These are phyloP conservation scores for Diaporthe longicolla DNA, from an alignment of 2,329 filamentous ascomycete genomes.

Conservation along the genomic window DNA sequence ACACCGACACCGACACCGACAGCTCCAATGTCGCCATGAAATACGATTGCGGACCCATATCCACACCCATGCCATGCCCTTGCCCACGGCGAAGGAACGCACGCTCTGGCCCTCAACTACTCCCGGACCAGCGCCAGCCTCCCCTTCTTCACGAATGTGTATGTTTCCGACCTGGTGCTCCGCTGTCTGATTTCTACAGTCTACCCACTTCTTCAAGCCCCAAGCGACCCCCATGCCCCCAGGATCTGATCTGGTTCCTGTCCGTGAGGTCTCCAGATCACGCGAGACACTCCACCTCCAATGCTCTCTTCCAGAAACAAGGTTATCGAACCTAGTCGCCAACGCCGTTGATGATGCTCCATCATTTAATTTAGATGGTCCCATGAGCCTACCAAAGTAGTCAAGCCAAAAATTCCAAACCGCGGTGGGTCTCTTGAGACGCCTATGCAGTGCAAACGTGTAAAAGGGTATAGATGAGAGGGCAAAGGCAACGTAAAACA, in stretches of 20 bases:
- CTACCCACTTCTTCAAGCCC: not conserved
- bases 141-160: constrained; percentile 19
- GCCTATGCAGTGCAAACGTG: constrained; percentile 16
- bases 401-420: constrained; percentile 4
- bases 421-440: not conserved
- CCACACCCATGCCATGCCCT: constrained; percentile 1
- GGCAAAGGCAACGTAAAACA: not conserved
- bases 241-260: not conserved
- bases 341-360: constrained; percentile 26
- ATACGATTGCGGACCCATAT: constrained; percentile 8
- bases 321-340: not conserved
- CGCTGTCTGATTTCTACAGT: constrained; percentile 9
- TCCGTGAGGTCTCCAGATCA: not conserved
- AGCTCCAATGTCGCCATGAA: constrained; percentile 11
- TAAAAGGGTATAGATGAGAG: constrained; percentile 23
- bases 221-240: not conserved
- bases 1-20: not conserved
- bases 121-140: constrained; percentile 3
- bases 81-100: not conserved
- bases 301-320: not conserved
- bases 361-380: constrained; percentile 8
- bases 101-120: not conserved
- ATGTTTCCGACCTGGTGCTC: constrained; percentile 18
- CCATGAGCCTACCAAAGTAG: not conserved
- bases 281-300: not conserved